Evolutionary conservation across 495 filamentous ascomycete species (phyloP).

Genomic region (Peziza echinospora): DNA sequence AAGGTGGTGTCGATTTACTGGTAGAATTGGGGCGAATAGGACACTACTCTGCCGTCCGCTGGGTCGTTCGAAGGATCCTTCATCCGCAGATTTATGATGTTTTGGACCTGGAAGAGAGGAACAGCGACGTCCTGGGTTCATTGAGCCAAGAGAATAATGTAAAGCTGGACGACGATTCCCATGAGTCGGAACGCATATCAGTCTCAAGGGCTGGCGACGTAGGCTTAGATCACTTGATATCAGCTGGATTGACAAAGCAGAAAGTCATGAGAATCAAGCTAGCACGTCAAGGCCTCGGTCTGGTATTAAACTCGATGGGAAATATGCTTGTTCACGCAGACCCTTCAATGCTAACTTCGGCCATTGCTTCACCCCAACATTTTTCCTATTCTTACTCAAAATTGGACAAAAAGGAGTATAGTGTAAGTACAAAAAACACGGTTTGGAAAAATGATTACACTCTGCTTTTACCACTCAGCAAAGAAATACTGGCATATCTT

Average conservation of each 20-base stretch:
- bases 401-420: not conserved
- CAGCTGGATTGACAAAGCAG: not conserved
- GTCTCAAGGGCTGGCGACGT: not conserved
- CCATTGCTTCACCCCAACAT: not conserved
- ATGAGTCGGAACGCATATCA: not conserved
- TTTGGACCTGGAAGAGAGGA: not conserved
- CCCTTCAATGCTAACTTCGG: not conserved
- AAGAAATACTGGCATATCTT: slow-evolving; percentile 12
- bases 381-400: too few relatives aligned
- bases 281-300: not conserved
- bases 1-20: not conserved
- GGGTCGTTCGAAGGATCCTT: not conserved
- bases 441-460: slow-evolving; percentile 5
- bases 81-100: not conserved
- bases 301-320: not conserved
- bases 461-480: slow-evolving; percentile 8
- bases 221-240: not conserved
- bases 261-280: not conserved
- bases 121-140: not conserved
- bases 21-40: not conserved
- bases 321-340: not conserved
- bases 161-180: not conserved
- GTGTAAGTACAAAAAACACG: not conserved
- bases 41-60: not conserved
- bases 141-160: not conserved